Evolutionary conservation across 257 asterid species (phyloP), one percentile per base, ranked within the genome.

Genomic region (Eucommia ulmoides): DNA sequence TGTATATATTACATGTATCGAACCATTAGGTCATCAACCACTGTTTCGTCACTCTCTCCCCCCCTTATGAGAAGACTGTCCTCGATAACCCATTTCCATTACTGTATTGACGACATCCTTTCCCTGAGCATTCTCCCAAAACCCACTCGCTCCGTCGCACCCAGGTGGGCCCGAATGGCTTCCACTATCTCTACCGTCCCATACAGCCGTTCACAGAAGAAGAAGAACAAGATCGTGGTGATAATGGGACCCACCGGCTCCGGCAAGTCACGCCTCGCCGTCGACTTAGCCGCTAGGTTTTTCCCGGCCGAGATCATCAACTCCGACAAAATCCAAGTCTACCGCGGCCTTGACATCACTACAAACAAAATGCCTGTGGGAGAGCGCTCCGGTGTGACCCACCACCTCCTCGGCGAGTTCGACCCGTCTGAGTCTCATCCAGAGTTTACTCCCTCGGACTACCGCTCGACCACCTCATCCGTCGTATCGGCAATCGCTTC

Each of bases 221-320:
- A 29, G 18, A 38, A 15, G 41, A 71, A 55, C 17, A 82, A 74
- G 51, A 19, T 89, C 16, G 76, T 85, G 21, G 81, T 80, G 12
- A 63, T 89, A 1, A 74, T 82, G 91, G 98, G 96, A 48, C 78
- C 96, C 23, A 89, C 98, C 0, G 96, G 96, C 19, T 85, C 86
- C 16, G 98, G 98, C 0, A 89, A 89, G 61, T 75, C 98, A 0
- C 80, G 76, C 53, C 93, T 83, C 20, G 82, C 98, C 0, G 45
- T 85, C 17, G 94, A 82, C 62, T 66, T 89, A 12, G 80, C 77
- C 11, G 60, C 96, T 23, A 60, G 79, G 2, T 80, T 55, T 19
- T 89, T 80, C 56, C 72, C 82, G 0, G 65, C 96, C 7, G 98
- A 89, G 49, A 69, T 89, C 51, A 69, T 89, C 12, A 89, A 89